Evolutionary conservation across 108 stramenopile genomes (phyloP).

Genomic region (Discostella stelligeroides): DNA sequence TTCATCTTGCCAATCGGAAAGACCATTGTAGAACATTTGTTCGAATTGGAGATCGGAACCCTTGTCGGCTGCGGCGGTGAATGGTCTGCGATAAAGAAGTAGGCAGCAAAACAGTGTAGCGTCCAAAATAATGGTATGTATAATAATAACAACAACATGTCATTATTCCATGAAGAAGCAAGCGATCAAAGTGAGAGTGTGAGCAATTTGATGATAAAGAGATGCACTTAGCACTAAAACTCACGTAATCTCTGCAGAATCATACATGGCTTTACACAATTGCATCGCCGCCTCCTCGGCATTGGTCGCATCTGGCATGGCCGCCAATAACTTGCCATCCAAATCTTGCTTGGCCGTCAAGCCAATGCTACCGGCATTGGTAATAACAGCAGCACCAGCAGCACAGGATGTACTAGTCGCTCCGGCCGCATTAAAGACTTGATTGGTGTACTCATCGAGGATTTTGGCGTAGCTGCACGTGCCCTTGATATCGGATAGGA

Average conservation of each 20-base stretch:
- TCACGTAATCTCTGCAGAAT: conserved; percentile 15
- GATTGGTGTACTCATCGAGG: conserved; percentile 35
- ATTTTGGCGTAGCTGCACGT: conserved; percentile 32
- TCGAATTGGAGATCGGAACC: conserved; percentile 41
- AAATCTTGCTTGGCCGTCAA: conserved; percentile 24
- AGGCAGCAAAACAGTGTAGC: not conserved
- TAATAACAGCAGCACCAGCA: too few species aligned
- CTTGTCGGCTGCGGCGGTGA: conserved; percentile 26
- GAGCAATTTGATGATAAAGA: not conserved
- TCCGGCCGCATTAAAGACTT: conserved; percentile 27
- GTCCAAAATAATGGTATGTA: too few species aligned
- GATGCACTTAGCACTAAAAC: not conserved
- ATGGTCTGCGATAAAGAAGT: not conserved
- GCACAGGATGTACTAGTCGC: conserved; percentile 6
- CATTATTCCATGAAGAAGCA: not conserved
- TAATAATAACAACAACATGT: too few species aligned
- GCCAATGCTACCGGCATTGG: too few species aligned
- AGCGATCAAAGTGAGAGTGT: not conserved
- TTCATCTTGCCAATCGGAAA: conserved; percentile 48
- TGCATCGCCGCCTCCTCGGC: not conserved
- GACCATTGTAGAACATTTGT: conserved; percentile 49
- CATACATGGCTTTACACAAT: conserved; percentile 26
- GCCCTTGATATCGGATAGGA: conserved; percentile 24
- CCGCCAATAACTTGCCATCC: conserved; percentile 10
- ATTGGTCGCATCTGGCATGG: not conserved